A percentile compares a stretch with the other conserved stretches of the same genome.
Evolutionary conservation across 2,329 filamentous ascomycete species (phyloP).

Genomic region (Lecanicillium sp.): DNA sequence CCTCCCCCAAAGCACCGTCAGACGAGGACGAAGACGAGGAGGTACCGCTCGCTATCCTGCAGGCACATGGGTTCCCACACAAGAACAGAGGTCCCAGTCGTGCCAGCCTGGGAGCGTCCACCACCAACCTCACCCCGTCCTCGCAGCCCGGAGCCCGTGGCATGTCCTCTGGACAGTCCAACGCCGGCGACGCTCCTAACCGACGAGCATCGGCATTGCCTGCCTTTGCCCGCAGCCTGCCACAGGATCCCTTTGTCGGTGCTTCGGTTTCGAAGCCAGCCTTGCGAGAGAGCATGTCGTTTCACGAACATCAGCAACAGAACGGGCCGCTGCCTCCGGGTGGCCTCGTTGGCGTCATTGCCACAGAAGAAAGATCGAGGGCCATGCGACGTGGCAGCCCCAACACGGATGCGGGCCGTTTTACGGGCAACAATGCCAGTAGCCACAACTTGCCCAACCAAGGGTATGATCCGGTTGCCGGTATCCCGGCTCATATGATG

Average conservation of each 20-base stretch:
- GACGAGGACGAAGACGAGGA: constrained; percentile 90
- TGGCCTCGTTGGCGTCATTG: constrained; percentile 82
- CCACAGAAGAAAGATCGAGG: constrained; percentile 70
- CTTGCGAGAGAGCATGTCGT: constrained; percentile 66
- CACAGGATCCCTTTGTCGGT: constrained; percentile 78
- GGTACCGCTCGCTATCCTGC: constrained; percentile 75
- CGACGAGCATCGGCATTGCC: constrained; percentile 49
- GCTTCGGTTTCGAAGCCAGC: constrained; percentile 66
- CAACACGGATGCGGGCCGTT: constrained; percentile 48
- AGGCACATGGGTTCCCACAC: constrained; percentile 80
- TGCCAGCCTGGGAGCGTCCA: constrained; percentile 57
- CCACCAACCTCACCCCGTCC: constrained; percentile 57
- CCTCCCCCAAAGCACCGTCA: constrained; percentile 34
- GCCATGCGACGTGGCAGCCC: constrained; percentile 74
- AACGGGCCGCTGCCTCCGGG: constrained; percentile 50
- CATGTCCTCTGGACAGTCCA: constrained; percentile 29
- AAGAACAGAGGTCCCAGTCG: constrained; percentile 68
- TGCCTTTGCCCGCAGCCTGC: constrained; percentile 74
- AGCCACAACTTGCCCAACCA: too few relatives aligned
- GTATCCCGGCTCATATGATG: constrained; percentile 38
- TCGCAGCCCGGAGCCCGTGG: constrained; percentile 53
- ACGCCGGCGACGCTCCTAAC: constrained; percentile 40
- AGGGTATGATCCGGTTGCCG: constrained; percentile 40
- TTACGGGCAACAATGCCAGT: constrained; percentile 18
- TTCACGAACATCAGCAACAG: constrained; percentile 42